Base-by-base conservation (phyloP, 495 filamentous ascomycete species). In the Trypethelium eluteriae region DNA sequence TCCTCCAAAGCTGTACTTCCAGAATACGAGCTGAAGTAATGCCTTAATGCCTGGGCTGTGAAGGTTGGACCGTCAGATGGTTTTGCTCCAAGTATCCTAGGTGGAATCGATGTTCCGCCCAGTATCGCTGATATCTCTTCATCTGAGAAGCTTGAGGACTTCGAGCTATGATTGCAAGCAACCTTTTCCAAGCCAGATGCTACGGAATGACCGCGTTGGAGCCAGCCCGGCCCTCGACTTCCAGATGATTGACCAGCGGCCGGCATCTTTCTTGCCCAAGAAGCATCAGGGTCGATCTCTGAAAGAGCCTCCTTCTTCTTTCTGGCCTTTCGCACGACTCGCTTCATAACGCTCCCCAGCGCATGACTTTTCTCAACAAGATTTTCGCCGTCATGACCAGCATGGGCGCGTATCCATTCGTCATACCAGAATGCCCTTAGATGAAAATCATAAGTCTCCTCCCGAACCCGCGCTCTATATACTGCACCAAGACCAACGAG, bases 201-300 rank as follows among this genome's bases (percentile, higher is more conserved):
- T 36, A 36, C 32, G 53, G 18, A 36, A 59, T 10, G 7, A 36
- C 36, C 14, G 7, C 5, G 18, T 14, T 36, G 53, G 36, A 2
- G 18, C 32, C 5, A 6, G 32, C 32, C 10, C 2, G 18, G 18
- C 2, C 32, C 32, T 32, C 7, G 18, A 59, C 25, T 6, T 10
- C 25, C 7, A 10, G 18, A 7, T 34, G 53, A 36, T 59, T 7
- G 25, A 36, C 7, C 53, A 14, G 53, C 53, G 18, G 18, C 32
- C 7, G 53, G 53, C 14, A 10, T 59, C 32, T 36, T 59, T 36
- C 14, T 59, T 18, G 32, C 53, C 53, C 53, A 59, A 59, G 53
- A 59, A 34, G 53, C 32, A 14, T 59, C 53, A 59, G 53, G 32
- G 14, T 59, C 53, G 36, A 59, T 59, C 32, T 59, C 53, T 35